Base-by-base conservation (phyloP, 345 rosid genomes). In the Bretschneidera sinensis region DNA sequence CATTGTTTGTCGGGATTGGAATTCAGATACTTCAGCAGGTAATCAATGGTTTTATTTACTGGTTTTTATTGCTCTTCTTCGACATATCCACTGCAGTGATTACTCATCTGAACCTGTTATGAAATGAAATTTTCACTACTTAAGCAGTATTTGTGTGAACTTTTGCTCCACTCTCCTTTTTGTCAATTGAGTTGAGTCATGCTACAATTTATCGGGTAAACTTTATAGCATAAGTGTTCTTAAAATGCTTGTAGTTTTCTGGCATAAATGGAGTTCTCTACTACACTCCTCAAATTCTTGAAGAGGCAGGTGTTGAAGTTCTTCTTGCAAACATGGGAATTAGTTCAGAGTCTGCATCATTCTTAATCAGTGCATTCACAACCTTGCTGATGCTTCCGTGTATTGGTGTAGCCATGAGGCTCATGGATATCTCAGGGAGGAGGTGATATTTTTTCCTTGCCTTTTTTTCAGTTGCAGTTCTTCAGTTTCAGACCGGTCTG, bases 281-380 rank as follows among this genome's bases (percentile, higher is more conserved):
- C 78, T 94, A 94, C 81, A 94, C 97, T 48, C 99, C 99, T 69
- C 99, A 90, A 82, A 94, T 94, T 71, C 97, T 90, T 6, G 96
- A 90, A 73, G 71, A 83, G 0, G 97, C 97, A 19, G 99, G 97
- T 0, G 97, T 90, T 6, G 91, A 82, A 70, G 89, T 94, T 75
- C 91, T 90, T 59, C 89, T 94, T 53, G 64, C 90, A 22, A 63
- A 76, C 73, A 22, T 90, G 68, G 99, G 99, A 24, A 63, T 90
- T 45, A 57, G 95, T 65, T 62, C 99, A 2, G 70, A 65, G 23
- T 94, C 99, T 10, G 95, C 97, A 0, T 94, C 99, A 0, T 88
- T 94, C 83, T 96, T 94, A 43, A 91, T 94, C 62, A 94, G 99
- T 48, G 91, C 87, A 5, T 70, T 88, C 59, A 88, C 97, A 43